A percentile compares a stretch with the other conserved stretches of the same genome.
These are phyloP conservation scores for Radiomyces spectabilis DNA, from an alignment of 192 early-diverging fungal species.

Conservation along the genomic window DNA sequence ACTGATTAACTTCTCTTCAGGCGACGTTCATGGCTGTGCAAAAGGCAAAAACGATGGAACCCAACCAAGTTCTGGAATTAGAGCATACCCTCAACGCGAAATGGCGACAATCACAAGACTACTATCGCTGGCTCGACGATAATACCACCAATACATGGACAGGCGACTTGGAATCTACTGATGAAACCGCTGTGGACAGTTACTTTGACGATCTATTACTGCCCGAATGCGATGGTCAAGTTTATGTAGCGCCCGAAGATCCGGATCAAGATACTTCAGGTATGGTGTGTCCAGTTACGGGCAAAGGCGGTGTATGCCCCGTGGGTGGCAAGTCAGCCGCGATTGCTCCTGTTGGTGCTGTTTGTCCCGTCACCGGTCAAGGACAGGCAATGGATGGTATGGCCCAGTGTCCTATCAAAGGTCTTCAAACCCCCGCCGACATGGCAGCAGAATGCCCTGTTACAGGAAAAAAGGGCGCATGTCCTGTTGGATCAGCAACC, in stretches of 20 bases:
- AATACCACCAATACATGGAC: no score
- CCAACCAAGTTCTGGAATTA: not conserved
- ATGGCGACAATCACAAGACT: constrained; percentile 1
- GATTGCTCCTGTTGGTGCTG: not conserved
- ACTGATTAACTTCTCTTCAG: not conserved
- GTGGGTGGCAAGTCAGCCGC: no score
- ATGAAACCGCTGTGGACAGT: not conserved
- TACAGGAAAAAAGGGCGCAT: not conserved
- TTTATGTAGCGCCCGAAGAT: not conserved
- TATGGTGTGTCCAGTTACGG: not conserved
- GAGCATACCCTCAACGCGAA: not conserved
- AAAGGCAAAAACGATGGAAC: not conserved
- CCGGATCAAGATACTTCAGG: no score
- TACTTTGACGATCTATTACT: not conserved
- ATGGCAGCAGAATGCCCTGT: not conserved
- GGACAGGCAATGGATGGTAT: not conserved
- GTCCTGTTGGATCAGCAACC: not conserved
- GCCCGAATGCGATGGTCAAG: not conserved
- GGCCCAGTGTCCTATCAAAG: not conserved
- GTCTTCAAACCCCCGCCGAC: no score
- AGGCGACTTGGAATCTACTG: no score
- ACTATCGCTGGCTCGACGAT: not conserved
- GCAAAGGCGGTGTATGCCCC: no score
- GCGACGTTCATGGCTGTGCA: not conserved
- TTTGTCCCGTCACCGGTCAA: not conserved